These are phyloP conservation scores for Austroboletus niveus DNA, from an alignment of 1,284 basidiomycete genomes.

Conservation along the genomic window DNA sequence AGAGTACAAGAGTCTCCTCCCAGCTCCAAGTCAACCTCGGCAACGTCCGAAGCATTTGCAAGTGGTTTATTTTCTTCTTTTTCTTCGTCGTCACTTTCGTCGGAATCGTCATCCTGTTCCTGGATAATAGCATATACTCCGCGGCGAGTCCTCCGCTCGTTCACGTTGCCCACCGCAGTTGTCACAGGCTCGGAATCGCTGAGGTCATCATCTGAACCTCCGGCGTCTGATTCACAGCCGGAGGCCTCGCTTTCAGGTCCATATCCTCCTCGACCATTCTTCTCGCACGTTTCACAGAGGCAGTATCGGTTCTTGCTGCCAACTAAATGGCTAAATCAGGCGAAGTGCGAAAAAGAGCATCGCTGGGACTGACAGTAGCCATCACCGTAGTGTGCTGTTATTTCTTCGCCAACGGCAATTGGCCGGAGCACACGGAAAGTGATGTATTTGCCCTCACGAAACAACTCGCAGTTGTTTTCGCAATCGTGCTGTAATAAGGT, in stretches of 20 bases:
- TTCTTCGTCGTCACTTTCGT: slow-evolving; percentile 51
- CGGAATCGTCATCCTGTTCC: slow-evolving; percentile 54
- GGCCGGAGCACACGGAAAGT: slow-evolving; percentile 83
- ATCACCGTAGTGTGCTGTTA: slow-evolving; percentile 83
- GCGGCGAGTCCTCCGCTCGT: slow-evolving; percentile 72
- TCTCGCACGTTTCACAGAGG: slow-evolving; percentile 88
- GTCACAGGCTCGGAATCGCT: slow-evolving; percentile 38
- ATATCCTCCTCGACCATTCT: slow-evolving; percentile 72
- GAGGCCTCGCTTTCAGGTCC: slow-evolving; percentile 54
- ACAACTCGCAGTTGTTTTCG: slow-evolving; percentile 85
- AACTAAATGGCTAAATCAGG: slow-evolving; percentile 48
- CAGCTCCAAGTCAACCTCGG: slow-evolving; percentile 52
- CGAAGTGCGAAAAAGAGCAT: slow-evolving; percentile 3
- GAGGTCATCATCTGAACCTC: slow-evolving; percentile 43
- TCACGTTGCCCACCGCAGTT: slow-evolving; percentile 47
- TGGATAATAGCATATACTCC: slow-evolving; percentile 71
- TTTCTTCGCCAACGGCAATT: slow-evolving; percentile 81
- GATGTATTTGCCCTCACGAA: slow-evolving; percentile 85
- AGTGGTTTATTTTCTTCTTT: slow-evolving; percentile 45
- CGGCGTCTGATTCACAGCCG: slow-evolving; percentile 44
- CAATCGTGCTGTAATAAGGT: slow-evolving; percentile 74
- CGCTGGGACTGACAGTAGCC: slow-evolving; percentile 67
- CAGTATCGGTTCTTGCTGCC: slow-evolving; percentile 85
- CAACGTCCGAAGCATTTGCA: slow-evolving; percentile 44
- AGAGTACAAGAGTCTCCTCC: slow-evolving; percentile 39